Evolutionary conservation across 106 monocot species (phyloP), one percentile per base, ranked within the genome.

Genomic region (Allium cepa): DNA sequence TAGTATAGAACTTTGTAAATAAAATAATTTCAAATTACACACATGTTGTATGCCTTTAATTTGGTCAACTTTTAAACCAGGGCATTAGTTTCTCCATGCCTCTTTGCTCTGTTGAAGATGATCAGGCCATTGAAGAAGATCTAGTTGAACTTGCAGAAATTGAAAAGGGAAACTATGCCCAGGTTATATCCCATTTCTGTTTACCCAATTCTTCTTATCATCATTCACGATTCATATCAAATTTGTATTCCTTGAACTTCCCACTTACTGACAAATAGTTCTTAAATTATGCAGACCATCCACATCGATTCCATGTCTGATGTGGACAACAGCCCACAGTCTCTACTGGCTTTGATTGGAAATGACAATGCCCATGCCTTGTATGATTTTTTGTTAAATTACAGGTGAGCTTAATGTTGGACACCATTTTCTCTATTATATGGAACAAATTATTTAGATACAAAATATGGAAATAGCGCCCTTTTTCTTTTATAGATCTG

Each of bases 361-460:
- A 92, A 90, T 61, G 63, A 64, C 26, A 82, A 57, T 58, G 88
- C 80, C 27, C 97, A 97, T 79, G 67, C 76, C 13, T 75, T 97
- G 63, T 97, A 87, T 73, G 97, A 97, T 26, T 82, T 97, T 69
- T 60, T 97, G 62, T 75, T 97, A 62, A 97, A 97, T 81, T 78
- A 92, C 73, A 92, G 92, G 97, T 89, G 77, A 36, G 36, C 1
- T 36, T 36, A 36, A 36, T 36, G 36, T 1, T 36, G 36, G 36
- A 36, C 36, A 36, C 36, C 5, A 3, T 36, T 5, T 36, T 36
- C 36, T 36, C 36, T 36, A 36, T 36, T 1, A 36, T 36, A 36
- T 36, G 4, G 3, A 36, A 64, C 22, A 26, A 28, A 66, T 18
- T 22, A 4, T 59, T 69, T 18, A 11, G 36, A 36, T 50, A 22